These are phyloP conservation scores for Boeremia lycopersici DNA, from an alignment of 2,329 filamentous ascomycete genomes.

Conservation along the genomic window DNA sequence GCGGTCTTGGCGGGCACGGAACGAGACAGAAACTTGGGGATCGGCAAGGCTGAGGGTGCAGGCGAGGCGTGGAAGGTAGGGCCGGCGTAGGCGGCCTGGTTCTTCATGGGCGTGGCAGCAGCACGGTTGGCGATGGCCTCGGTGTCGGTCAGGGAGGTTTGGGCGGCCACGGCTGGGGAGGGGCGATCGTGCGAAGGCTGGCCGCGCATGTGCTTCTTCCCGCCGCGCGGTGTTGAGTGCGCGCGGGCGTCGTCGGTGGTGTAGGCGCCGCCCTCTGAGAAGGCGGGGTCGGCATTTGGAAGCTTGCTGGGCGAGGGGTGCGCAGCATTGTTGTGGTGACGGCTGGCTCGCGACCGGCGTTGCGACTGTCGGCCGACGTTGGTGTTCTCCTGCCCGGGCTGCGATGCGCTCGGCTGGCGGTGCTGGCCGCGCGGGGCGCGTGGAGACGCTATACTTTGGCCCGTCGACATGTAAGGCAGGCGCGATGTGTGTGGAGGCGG, in stretches of 20 bases:
- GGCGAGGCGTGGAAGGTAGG: slow-evolving; percentile 95
- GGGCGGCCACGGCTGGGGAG: slow-evolving; percentile 25
- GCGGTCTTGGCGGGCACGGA: slow-evolving; percentile 65
- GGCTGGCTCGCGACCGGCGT: slow-evolving; percentile 41
- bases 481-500: slow-evolving; percentile 1
- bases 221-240: slow-evolving; percentile 29
- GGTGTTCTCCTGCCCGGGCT: slow-evolving; percentile 27
- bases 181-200: slow-evolving; percentile 38
- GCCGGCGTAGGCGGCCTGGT: slow-evolving; percentile 76
- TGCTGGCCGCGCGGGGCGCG: slow-evolving; percentile 39
- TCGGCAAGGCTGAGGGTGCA: slow-evolving; percentile 84
- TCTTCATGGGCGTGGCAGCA: slow-evolving; percentile 42
- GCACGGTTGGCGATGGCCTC: slow-evolving; percentile 28
- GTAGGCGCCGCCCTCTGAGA: slow-evolving; percentile 34
- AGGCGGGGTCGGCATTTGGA: slow-evolving; percentile 19
- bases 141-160: slow-evolving; percentile 36
- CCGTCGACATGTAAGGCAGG: slow-evolving; percentile 41
- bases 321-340: slow-evolving; percentile 30
- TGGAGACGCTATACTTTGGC: slow-evolving; percentile 41
- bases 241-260: slow-evolving; percentile 38
- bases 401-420: slow-evolving; percentile 37
- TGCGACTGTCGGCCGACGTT: slow-evolving; percentile 38
- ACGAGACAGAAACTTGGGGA: slow-evolving; percentile 86
- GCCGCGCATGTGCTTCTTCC: slow-evolving; percentile 41
- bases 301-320: slow-evolving; percentile 23